phyloP scores from a whole-genome alignment of 768 basidiomycete genomes.

The Tricholoma bakamatsutake region DNA sequence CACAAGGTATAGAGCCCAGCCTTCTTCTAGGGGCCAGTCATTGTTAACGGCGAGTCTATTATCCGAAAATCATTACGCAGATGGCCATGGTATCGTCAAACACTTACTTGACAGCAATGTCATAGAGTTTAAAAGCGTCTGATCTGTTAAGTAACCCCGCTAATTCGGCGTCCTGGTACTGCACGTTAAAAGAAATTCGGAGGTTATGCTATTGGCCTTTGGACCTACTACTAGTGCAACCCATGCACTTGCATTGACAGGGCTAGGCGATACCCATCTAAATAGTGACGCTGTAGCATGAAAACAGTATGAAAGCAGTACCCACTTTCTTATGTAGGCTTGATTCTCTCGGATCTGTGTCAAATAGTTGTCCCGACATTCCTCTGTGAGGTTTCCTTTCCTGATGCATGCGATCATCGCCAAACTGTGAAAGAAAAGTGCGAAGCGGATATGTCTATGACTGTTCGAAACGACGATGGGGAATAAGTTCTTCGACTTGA shows the following conservation, averaged over 20 bases:
- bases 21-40: constrained; percentile 70
- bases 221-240: constrained; percentile 55
- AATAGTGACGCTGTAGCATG: constrained; percentile 1
- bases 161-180: constrained; percentile 63
- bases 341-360: constrained; percentile 59
- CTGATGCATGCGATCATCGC: constrained; percentile 59
- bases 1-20: constrained; percentile 61
- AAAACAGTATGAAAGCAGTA: background rate
- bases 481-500: background rate
- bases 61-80: background rate
- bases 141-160: constrained; percentile 50
- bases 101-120: constrained; percentile 58
- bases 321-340: constrained; percentile 51
- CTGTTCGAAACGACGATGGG: constrained; percentile 24
- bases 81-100: background rate
- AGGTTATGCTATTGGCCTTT: background rate
- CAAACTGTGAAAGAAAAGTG: constrained; percentile 65
- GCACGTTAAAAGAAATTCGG: background rate
- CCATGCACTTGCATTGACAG: constrained; percentile 66
- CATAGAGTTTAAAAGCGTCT: constrained; percentile 62
- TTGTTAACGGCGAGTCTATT: constrained; percentile 55
- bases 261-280: constrained; percentile 68
- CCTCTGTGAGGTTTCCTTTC: constrained; percentile 30
- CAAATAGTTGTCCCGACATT: constrained; percentile 36
- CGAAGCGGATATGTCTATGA: constrained; percentile 64